These are phyloP conservation scores for Leccinum ponderosum DNA, from an alignment of 1,284 basidiomycete genomes.

Conservation along the genomic window DNA sequence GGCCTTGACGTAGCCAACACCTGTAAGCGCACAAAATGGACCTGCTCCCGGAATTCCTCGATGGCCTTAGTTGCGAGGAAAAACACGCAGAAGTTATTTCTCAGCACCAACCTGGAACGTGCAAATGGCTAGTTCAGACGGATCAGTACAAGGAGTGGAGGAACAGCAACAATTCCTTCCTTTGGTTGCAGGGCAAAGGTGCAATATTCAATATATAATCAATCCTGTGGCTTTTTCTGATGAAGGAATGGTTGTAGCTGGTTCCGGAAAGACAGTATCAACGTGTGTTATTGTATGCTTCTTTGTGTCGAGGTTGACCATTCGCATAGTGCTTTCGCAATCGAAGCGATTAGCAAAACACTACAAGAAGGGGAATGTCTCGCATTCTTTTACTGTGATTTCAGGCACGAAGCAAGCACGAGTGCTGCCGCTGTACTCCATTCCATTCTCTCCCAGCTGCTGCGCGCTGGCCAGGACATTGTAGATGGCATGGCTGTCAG, in stretches of 20 bases:
- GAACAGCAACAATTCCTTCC: background rate
- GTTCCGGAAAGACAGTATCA: background rate
- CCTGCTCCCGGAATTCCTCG: background rate
- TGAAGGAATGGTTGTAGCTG: background rate
- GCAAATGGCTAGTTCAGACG: conserved; percentile 2
- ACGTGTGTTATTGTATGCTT: background rate
- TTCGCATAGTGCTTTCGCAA: background rate
- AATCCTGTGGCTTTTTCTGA: background rate
- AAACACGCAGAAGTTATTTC: background rate
- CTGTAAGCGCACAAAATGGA: background rate
- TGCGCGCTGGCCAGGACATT: background rate
- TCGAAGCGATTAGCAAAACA: background rate
- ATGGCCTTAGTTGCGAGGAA: background rate
- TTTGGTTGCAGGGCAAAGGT: conserved; percentile 14
- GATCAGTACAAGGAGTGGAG: conserved; percentile 1
- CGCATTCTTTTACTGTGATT: conserved; percentile 12
- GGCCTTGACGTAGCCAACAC: background rate
- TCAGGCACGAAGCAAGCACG: background rate
- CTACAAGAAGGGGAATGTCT: conserved; percentile 1
- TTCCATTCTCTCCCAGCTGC: conserved; percentile 11
- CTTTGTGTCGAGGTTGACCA: background rate
- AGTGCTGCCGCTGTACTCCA: background rate
- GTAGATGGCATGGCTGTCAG: too few relatives aligned
- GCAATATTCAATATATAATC: background rate
- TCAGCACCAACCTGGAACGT: conserved; percentile 1